Percentiles rank a stretch among this genome's conserved stretches.
Evolutionary conservation across 176 grass and related monocot species (phyloP).

Genomic region (Stipa capillata): DNA sequence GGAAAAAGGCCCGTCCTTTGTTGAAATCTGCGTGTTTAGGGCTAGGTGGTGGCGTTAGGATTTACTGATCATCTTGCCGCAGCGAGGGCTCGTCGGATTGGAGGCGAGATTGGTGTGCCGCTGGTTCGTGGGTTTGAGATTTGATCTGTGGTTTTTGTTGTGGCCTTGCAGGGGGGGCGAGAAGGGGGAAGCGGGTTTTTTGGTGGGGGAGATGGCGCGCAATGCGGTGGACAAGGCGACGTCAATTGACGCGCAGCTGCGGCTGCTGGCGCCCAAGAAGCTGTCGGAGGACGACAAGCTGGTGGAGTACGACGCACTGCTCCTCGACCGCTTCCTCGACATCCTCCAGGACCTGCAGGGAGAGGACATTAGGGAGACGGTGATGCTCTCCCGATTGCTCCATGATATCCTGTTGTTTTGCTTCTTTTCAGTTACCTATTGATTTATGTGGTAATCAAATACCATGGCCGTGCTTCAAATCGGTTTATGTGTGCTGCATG

Average conservation of each 20-base stretch:
- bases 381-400: conserved; percentile 14
- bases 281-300: conserved; percentile 84
- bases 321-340: conserved; percentile 81
- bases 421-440: background rate
- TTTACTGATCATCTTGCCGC: background rate
- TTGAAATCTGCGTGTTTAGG: conserved; percentile 10
- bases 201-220: conserved; percentile 16
- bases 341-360: conserved; percentile 81
- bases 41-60: background rate
- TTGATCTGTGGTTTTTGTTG: conserved; percentile 24
- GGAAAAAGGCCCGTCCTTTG: background rate
- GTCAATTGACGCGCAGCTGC: conserved; percentile 77
- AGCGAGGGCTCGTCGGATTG: background rate
- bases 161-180: conserved; percentile 25
- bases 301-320: conserved; percentile 77
- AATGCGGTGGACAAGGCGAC: conserved; percentile 55
- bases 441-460: background rate
- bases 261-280: conserved; percentile 68
- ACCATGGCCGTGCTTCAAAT: too few species aligned
- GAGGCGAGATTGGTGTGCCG: background rate
- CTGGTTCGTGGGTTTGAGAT: background rate
- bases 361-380: conserved; percentile 63
- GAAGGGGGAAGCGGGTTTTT: background rate
- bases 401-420: background rate
- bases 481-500: too few species aligned